phyloP scores from a whole-genome alignment of 179 eudicot genomes.

The Corrigiola litoralis region DNA sequence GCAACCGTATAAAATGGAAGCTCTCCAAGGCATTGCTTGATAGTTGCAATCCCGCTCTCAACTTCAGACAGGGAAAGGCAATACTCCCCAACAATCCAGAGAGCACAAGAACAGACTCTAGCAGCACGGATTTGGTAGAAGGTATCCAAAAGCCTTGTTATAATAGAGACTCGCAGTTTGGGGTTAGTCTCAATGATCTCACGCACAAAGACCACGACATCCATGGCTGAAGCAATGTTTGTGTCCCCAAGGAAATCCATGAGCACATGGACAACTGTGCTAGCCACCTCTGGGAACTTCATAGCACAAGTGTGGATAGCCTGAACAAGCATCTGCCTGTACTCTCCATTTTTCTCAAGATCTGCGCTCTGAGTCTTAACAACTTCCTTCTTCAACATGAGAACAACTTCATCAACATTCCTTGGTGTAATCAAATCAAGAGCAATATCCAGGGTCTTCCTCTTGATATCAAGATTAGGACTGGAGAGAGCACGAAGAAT shows the following conservation, averaged over 20 bases:
- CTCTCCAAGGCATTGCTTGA: slow-evolving; percentile 78
- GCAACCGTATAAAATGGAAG: slow-evolving; percentile 72
- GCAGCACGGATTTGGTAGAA: slow-evolving; percentile 81
- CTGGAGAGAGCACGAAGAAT: slow-evolving; percentile 72
- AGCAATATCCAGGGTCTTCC: slow-evolving; percentile 67
- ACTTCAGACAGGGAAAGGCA: slow-evolving; percentile 74
- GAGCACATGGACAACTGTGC: slow-evolving; percentile 75
- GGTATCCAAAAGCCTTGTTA: slow-evolving; percentile 65
- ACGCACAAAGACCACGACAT: slow-evolving; percentile 72
- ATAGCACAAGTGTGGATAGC: slow-evolving; percentile 82
- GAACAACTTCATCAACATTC: slow-evolving; percentile 77
- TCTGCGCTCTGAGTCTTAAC: slow-evolving; percentile 74
- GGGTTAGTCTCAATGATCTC: slow-evolving; percentile 79
- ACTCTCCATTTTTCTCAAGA: slow-evolving; percentile 76
- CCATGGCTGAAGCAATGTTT: slow-evolving; percentile 70
- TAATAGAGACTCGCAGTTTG: slow-evolving; percentile 59
- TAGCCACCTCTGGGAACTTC: slow-evolving; percentile 79
- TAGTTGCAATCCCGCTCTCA: slow-evolving; percentile 62
- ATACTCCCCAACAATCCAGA: slow-evolving; percentile 78
- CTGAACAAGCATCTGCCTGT: slow-evolving; percentile 77
- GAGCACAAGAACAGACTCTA: slow-evolving; percentile 74
- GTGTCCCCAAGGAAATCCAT: slow-evolving; percentile 88
- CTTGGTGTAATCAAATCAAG: slow-evolving; percentile 65
- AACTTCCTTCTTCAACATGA: slow-evolving; percentile 68
- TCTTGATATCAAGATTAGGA: slow-evolving; percentile 67